Evolutionary conservation across 2,329 filamentous ascomycete species (phyloP).

Genomic region (Sclerotinia glacialis): DNA sequence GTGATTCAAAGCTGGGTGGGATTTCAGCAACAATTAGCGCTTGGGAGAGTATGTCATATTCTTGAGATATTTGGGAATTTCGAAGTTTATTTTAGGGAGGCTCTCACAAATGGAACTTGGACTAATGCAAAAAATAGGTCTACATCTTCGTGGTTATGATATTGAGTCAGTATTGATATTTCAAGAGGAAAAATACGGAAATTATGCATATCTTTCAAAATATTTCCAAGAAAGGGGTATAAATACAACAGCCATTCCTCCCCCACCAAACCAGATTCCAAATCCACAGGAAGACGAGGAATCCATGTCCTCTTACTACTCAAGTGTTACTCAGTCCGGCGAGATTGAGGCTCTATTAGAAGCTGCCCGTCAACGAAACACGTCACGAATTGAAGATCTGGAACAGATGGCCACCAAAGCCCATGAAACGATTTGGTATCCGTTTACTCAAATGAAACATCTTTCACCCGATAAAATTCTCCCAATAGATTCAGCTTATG

Average conservation of each 20-base stretch:
- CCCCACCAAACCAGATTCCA: conserved; percentile 52
- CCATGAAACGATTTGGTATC: conserved; percentile 72
- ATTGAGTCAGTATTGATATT: conserved; percentile 70
- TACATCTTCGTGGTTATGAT: conserved; percentile 75
- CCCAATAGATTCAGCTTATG: conserved; percentile 76
- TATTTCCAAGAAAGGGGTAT: conserved; percentile 65
- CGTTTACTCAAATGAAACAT: conserved; percentile 76
- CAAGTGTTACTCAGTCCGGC: conserved; percentile 43
- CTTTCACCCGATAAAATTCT: conserved; percentile 62
- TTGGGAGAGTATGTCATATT: conserved; percentile 51
- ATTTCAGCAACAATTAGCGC: conserved; percentile 79
- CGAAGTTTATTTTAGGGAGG: rapidly evolving
- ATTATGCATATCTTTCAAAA: conserved; percentile 62
- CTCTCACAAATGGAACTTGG: not conserved
- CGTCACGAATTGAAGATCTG: conserved; percentile 55
- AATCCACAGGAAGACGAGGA: conserved; percentile 49
- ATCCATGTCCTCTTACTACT: conserved; percentile 64
- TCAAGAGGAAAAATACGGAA: conserved; percentile 61
- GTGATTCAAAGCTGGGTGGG: conserved; percentile 72
- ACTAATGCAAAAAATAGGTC: conserved; percentile 44
- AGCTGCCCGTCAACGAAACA: conserved; percentile 53
- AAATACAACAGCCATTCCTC: conserved; percentile 53
- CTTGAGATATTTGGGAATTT: rapidly evolving
- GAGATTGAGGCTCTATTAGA: conserved; percentile 48
- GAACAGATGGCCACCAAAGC: conserved; percentile 61